Conservation (phyloP, 2,329 filamentous ascomycete species). For the Xylaria sp. region DNA sequence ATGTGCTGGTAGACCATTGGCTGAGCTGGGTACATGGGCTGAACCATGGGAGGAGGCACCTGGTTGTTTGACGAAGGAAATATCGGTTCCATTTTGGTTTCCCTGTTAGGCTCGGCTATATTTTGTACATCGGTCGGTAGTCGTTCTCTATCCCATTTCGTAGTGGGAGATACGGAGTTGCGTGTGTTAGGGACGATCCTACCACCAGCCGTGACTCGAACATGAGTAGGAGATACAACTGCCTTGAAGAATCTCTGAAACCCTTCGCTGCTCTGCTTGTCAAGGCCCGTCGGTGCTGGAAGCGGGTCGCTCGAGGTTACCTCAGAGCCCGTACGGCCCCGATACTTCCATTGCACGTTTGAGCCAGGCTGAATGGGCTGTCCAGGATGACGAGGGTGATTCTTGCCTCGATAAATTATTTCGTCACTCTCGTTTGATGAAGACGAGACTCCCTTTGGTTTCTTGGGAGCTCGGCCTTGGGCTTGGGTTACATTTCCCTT, state of each 20-base stretch:
- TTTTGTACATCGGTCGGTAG: constrained; percentile 41
- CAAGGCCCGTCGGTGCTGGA: constrained; percentile 62
- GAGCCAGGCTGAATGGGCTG: constrained; percentile 23
- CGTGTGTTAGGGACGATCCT: constrained; percentile 74
- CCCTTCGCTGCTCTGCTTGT: constrained; percentile 69
- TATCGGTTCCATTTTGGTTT: constrained; percentile 30
- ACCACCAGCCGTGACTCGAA: constrained; percentile 73
- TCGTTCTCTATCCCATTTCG: constrained; percentile 61
- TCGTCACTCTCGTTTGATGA: constrained; percentile 52
- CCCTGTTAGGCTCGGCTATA: constrained; percentile 41
- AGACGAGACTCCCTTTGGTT: constrained; percentile 50
- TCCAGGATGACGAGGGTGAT: constrained; percentile 38
- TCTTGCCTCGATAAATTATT: constrained; percentile 52
- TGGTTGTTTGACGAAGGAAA: constrained; percentile 30
- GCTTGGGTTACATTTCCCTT: constrained; percentile 36
- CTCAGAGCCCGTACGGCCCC: constrained; percentile 58
- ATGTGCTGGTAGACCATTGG: constrained; percentile 42
- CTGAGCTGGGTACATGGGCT: constrained; percentile 36
- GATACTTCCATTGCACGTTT: constrained; percentile 55
- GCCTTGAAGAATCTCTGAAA: constrained; percentile 75
- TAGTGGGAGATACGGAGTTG: constrained; percentile 61
- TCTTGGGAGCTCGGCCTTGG: constrained; percentile 42
- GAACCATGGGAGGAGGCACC: constrained; percentile 38
- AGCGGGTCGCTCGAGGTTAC: constrained; percentile 59
- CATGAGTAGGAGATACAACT: constrained; percentile 73